Evolutionary conservation across 2,329 filamentous ascomycete genomes (phyloP), one percentile per base, ranked within the genome.

Genomic region (Ophiostoma ips): DNA sequence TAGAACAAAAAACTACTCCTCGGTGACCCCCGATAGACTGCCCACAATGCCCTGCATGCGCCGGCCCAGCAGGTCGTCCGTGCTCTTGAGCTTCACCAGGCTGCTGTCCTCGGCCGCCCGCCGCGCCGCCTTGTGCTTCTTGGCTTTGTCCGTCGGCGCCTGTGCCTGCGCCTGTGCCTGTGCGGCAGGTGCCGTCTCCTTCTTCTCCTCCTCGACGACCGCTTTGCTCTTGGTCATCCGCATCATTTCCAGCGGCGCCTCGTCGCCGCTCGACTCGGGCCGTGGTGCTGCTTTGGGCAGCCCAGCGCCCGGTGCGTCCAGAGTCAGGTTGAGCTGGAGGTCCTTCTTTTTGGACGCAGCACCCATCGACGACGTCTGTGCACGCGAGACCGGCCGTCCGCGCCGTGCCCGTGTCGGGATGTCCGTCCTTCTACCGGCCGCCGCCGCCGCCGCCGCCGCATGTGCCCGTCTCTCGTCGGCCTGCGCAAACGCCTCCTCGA

Each of bases 211-310:
- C 8, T 8, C 24, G 8, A 8, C 24, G 24, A 8, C 24, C 24
- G 24, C 24, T 8, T 8, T 4, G 24, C 24, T 8, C 54, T 67
- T 69, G 12, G 71, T 69, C n/a, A 72, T 75, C 70, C 82, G 77
- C 58, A 75, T 80, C 70, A 95, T 95, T 65, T 95, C 89, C 10
- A 95, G 64, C 3, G 87, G 85, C 18, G 71, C 68, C 55, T 95
- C 88, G 33, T 92, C 87, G 0, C 80, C 85, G 11, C 81, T 84
- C 13, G 71, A 84, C 64, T 78, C 84, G 43, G 68, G 74, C 50
- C 18, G 49, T n/a, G n/a, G n/a, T n/a, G n/a, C n/a, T n/a, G n/a
- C n/a, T n/a, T n/a, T n/a, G n/a, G n/a, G n/a, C n/a, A n/a, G n/a
- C n/a, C n/a, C n/a, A n/a, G n/a, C n/a, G 48, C 18, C 38, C 40